Percentiles rank a stretch among this genome's conserved stretches.
phyloP scores from a whole-genome alignment of 208 protist genomes.

The Borovskyia barvae region DNA sequence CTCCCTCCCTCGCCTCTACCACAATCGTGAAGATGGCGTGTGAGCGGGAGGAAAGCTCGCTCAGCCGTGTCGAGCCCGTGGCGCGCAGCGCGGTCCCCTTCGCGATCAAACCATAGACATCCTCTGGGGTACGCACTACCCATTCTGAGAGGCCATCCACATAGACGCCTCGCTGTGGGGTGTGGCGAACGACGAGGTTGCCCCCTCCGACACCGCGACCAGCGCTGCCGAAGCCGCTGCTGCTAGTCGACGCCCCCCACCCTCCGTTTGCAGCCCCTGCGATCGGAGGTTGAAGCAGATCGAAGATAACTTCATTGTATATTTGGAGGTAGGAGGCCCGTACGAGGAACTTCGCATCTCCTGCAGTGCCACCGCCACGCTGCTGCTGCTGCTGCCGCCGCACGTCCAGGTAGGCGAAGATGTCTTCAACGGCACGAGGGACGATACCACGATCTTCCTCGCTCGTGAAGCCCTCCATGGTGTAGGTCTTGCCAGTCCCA shows the following conservation, averaged over 20 bases:
- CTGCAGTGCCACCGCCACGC: not conserved
- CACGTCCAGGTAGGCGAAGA: conserved; percentile 52
- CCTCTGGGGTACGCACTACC: conserved; percentile 81
- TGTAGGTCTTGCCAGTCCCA: conserved; percentile 86
- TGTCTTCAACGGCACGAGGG: conserved; percentile 57
- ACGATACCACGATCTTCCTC: conserved; percentile 83
- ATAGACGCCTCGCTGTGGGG: conserved; percentile 86
- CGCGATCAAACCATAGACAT: conserved; percentile 91
- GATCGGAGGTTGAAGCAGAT: conserved; percentile 54
- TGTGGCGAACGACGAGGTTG: conserved; percentile 55
- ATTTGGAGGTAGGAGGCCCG: conserved; percentile 88
- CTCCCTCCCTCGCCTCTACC: conserved; percentile 54
- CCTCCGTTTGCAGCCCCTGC: not conserved
- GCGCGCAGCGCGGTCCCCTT: conserved; percentile 61
- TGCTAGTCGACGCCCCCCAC: not conserved
- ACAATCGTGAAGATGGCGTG: conserved; percentile 95
- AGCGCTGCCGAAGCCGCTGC: conserved; percentile 1
- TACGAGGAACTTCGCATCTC: conserved; percentile 40
- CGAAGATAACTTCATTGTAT: conserved; percentile 90
- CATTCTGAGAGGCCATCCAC: conserved; percentile 91
- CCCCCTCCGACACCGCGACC: conserved; percentile 3
- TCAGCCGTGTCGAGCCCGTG: conserved; percentile 88
- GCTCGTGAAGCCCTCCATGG: conserved; percentile 86
- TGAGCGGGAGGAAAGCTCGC: conserved; percentile 92
- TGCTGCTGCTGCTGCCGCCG: conserved; percentile 6